Base-by-base conservation (phyloP, 139 green algal species). In the Coelastrella sp. region DNA sequence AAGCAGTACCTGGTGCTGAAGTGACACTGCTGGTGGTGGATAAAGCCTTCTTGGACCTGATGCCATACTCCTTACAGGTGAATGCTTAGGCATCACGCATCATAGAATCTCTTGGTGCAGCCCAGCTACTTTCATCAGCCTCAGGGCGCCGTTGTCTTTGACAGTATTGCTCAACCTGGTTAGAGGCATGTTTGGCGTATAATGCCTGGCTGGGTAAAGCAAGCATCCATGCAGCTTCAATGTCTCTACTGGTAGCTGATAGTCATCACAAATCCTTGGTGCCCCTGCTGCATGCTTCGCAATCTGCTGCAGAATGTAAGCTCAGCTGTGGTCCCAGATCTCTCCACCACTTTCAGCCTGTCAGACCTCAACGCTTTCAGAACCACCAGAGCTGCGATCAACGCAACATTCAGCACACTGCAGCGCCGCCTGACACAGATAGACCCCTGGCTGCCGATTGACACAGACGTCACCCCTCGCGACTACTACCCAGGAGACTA, bases 1-100 rank as follows among this genome's bases (percentile, higher is more conserved):
- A 27, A 2, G 34, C 74, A 15, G 69, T 75, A 23, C 17, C 50
- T 35, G 69, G 50, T 40, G 75, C 79, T 41, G 71, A 91, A n/a
- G 88, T 93, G 48, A 92, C 89, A 13, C 17, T 92, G 30, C 69
- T 92, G 63, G 89, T 59, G 3, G 88, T 94, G 62, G 91, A 94
- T 77, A 88, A 92, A 73, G 86, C 89, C 15, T 62, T 92, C 30
- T 64, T 94, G 68, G 91, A 94, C 75, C 83, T 94, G 45, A 78
- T 91, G 63, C 91, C 91, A 37, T 91, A 88, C 76, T 40, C 80
- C 0, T 84, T 94, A 66, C 89, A 85, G 37, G 71, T 79, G 41
- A 9, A 13, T 23, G 11, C 45, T 23, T 23, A 23, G 45, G 15
- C 45, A 57, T 9, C 45, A 57, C 11, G 45, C 45, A 57, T 9